Percentiles rank a stretch among this genome's conserved stretches.
Conservation (phyloP, 176 grass and related monocot species). For the Sorghum bicolor region Sorghum_bicolor_NCBIv3 NC_012871.2:7714501-7715000, state of each 20-base stretch:
- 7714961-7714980: not conserved
- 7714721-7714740: constrained; percentile 3
- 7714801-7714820: not conserved
- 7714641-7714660: not conserved
- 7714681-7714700: not conserved
- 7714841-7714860: not conserved
- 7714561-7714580: not conserved
- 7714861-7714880: constrained; percentile 10
- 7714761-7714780: constrained; percentile 36
- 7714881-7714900: not conserved
- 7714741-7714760: not conserved
- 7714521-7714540: not conserved
- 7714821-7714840: not conserved
- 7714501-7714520: not conserved
- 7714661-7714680: constrained; percentile 21
- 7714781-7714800: constrained; percentile 3
- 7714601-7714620: not conserved
- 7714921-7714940: not conserved
- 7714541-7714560: not conserved
- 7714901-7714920: not conserved
- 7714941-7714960: not conserved
- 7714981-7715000: not conserved
- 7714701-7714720: constrained; percentile 27
- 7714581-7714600: not conserved
- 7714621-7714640: not conserved